Evolutionary conservation across 2,329 filamentous ascomycete species (phyloP).

Genomic region (Ceratocystis albifundus): DNA sequence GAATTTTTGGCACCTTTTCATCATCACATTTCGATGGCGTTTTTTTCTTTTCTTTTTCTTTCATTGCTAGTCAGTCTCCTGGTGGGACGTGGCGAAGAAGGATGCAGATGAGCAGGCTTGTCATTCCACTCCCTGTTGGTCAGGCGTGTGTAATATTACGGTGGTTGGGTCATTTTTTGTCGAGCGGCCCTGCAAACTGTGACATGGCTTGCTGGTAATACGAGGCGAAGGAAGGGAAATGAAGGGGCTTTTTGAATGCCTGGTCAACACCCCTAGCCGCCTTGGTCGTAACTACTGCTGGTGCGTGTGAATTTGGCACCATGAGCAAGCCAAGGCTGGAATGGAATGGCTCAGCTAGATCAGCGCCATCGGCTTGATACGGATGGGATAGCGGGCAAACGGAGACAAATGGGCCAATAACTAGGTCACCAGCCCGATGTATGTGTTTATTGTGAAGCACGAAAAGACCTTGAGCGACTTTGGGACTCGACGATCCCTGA

Average conservation of each 20-base stretch:
- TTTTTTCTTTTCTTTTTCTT: slow-evolving; percentile 31
- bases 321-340: neutral
- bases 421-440: neutral
- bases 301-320: neutral
- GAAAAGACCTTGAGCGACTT: neutral
- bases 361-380: neutral
- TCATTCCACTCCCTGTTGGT: too few relatives aligned
- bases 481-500: neutral
- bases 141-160: too few relatives aligned
- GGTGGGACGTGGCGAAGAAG: slow-evolving; percentile 34
- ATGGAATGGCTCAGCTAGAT: neutral
- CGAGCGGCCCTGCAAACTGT: too few relatives aligned
- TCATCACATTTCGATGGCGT: slow-evolving; percentile 26
- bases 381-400: neutral
- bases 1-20: slow-evolving; percentile 54
- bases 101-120: slow-evolving; percentile 21
- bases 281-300: neutral
- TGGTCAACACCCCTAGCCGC: neutral
- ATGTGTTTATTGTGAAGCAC: neutral
- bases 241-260: neutral
- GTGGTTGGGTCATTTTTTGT: too few relatives aligned
- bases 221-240: neutral
- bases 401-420: neutral
- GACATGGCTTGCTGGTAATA: neutral
- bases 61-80: slow-evolving; percentile 33